Evolutionary conservation across 2,329 filamentous ascomycete genomes (phyloP).

Genomic region (Curvularia sp.): DNA sequence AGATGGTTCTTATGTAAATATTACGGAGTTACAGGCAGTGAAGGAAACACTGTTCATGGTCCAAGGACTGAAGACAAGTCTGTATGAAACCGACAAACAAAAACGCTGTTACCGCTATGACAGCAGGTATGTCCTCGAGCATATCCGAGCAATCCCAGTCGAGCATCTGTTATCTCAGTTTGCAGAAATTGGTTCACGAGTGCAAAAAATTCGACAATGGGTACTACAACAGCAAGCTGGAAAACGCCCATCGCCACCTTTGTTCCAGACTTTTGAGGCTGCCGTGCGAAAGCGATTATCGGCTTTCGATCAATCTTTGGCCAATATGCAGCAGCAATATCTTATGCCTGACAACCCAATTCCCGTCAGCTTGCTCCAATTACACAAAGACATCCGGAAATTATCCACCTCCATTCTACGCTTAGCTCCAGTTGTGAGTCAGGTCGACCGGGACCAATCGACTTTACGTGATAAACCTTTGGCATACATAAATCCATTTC

Average conservation of each 20-base stretch:
- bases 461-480: slow-evolving; percentile 58
- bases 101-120: slow-evolving; percentile 45
- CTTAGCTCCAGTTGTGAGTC: slow-evolving; percentile 67
- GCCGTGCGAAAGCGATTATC: slow-evolving; percentile 65
- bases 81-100: slow-evolving; percentile 63
- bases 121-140: slow-evolving; percentile 50
- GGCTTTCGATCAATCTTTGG: slow-evolving; percentile 66
- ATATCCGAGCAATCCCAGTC: slow-evolving; percentile 46
- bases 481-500: slow-evolving; percentile 62
- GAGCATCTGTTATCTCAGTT: slow-evolving; percentile 55
- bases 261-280: slow-evolving; percentile 74
- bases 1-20: slow-evolving; percentile 33
- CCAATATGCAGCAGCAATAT: slow-evolving; percentile 66
- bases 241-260: slow-evolving; percentile 43
- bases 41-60: slow-evolving; percentile 88
- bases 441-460: slow-evolving; percentile 1
- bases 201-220: slow-evolving; percentile 61
- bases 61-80: slow-evolving; percentile 74
- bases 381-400: slow-evolving; percentile 65
- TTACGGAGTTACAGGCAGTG: slow-evolving; percentile 76
- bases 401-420: slow-evolving; percentile 64
- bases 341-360: slow-evolving; percentile 62
- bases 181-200: slow-evolving; percentile 56
- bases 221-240: slow-evolving; percentile 24
- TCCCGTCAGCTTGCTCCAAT: slow-evolving; percentile 70